Base-by-base conservation (phyloP, 306 rosid species). In the Luffa aegyptiaca region DNA sequence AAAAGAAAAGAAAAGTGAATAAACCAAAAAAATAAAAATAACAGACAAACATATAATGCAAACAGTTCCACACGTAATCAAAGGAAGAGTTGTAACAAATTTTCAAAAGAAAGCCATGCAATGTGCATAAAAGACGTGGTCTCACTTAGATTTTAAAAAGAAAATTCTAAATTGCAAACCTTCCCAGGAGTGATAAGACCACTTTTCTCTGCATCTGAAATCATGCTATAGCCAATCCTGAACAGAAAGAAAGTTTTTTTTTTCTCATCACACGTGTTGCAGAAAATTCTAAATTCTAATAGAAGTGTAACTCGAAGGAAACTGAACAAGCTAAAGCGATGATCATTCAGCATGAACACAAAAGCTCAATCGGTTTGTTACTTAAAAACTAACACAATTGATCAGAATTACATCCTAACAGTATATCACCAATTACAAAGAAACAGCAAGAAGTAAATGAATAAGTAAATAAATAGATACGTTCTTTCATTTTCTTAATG, bases 141-240 rank as follows among this genome's bases (percentile, higher is more conserved):
- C 36, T 1, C 20, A 1, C 5, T 55, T 65, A 39, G 52, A 37
- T 79, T 20, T 37, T 6, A 31, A 46, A 58, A 75, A 62, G 85
- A 61, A 14, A 49, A 14, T 75, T 77, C 49, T 52, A 20, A 72
- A 85, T 77, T 71, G 85, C 94, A 84, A 36, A 93, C 97, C 89
- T 83, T 89, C 35, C 97, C 97, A 2, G 97, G 94, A 35, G 58
- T 82, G 65, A 93, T 93, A 71, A 86, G 84, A 79, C 96, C 96
- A 53, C 87, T 61, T 82, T 87, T 82, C 83, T 91, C 97, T 74
- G 97, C 97, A 80, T 93, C 96, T 73, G 84, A 51, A 82, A 93
- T 93, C 94, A 91, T 90, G 73, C 96, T 88, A 80, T 88, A 89
- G 21, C 97, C 97, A 59, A 93, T 90, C 85, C 96, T 91, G 81